Percentiles rank a stretch among this genome's conserved stretches.
These are phyloP conservation scores for Chytriomyces confervae DNA, from an alignment of 192 early-diverging fungal genomes.

Conservation along the genomic window DNA sequence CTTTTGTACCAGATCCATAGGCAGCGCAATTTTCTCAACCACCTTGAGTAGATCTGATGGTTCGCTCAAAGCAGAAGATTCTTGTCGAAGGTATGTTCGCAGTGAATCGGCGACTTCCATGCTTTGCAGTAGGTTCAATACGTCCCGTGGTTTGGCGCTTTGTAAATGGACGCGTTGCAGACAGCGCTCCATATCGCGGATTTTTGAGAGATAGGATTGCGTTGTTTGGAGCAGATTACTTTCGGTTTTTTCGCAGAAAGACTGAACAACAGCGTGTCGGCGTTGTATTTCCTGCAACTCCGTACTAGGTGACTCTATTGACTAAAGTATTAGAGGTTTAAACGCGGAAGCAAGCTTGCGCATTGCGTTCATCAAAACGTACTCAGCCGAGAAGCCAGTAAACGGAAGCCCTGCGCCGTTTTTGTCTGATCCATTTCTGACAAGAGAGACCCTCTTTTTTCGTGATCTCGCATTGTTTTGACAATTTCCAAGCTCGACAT, in stretches of 20 bases:
- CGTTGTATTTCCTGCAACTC: slow-evolving; percentile 12
- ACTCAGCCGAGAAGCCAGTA: slow-evolving; percentile 72
- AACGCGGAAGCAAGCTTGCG: slow-evolving; percentile 56
- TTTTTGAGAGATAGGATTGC: slow-evolving; percentile 12
- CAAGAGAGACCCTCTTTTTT: slow-evolving; percentile 67
- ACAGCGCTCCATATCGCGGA: slow-evolving; percentile 45
- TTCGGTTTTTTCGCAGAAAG: not conserved
- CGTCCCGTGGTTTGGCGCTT: slow-evolving; percentile 31
- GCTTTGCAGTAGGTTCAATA: slow-evolving; percentile 35
- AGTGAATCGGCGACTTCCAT: slow-evolving; percentile 15
- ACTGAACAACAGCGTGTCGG: slow-evolving; percentile 11
- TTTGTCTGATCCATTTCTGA: slow-evolving; percentile 76
- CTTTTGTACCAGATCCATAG: slow-evolving; percentile 24
- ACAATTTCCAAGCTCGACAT: slow-evolving; percentile 80
- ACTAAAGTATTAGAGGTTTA: slow-evolving; percentile 17
- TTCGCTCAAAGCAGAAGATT: not conserved
- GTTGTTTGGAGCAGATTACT: not conserved
- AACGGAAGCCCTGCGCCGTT: slow-evolving; percentile 78
- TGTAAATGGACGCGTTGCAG: slow-evolving; percentile 48
- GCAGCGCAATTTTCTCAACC: slow-evolving; percentile 9
- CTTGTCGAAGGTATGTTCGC: slow-evolving; percentile 14
- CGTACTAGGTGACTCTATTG: slow-evolving; percentile 13
- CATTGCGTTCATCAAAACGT: not conserved
- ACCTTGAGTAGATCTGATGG: slow-evolving; percentile 28
- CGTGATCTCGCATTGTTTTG: slow-evolving; percentile 50